phyloP scores from a whole-genome alignment of 2,329 filamentous ascomycete species.

The Amylocarpus encephaloides region DNA sequence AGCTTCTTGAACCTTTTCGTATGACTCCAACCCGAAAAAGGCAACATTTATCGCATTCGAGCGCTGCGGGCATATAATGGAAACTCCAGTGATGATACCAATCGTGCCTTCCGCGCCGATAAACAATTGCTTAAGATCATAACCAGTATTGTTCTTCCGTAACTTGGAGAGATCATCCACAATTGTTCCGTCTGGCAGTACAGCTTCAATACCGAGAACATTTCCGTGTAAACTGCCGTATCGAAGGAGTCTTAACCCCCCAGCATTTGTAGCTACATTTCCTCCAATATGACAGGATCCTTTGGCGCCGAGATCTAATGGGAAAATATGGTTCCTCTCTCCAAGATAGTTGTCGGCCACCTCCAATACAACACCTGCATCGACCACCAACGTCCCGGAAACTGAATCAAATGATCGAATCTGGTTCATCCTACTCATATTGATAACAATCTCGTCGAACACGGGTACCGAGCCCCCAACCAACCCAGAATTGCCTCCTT shows the following conservation, averaged over 20 bases:
- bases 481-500: conserved; percentile 93
- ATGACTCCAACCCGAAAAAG: conserved; percentile 86
- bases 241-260: conserved; percentile 78
- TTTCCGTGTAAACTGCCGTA: conserved; percentile 94
- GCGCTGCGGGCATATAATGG: conserved; percentile 81
- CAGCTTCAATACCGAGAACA: conserved; percentile 86
- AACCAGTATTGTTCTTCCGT: conserved; percentile 98
- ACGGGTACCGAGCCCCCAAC: conserved; percentile 95
- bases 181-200: conserved; percentile 87
- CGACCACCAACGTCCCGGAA: conserved; percentile 81
- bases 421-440: conserved; percentile 80
- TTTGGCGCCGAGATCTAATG: conserved; percentile 94
- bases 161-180: conserved; percentile 82
- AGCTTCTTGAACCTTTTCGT: conserved; percentile 78
- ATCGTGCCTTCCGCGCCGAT: conserved; percentile 94
- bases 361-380: conserved; percentile 89
- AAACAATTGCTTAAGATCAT: conserved; percentile 94
- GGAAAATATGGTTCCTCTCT: conserved; percentile 82
- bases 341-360: conserved; percentile 80
- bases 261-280: conserved; percentile 93
- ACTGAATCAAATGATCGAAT: conserved; percentile 91
- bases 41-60: conserved; percentile 89
- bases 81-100: conserved; percentile 85
- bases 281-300: conserved; percentile 95
- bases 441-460: conserved; percentile 97